Percentiles rank a stretch among this genome's conserved stretches.
phyloP scores from a whole-genome alignment of 2,329 filamentous ascomycete genomes.

The Fusarium tjaetaba region DNA sequence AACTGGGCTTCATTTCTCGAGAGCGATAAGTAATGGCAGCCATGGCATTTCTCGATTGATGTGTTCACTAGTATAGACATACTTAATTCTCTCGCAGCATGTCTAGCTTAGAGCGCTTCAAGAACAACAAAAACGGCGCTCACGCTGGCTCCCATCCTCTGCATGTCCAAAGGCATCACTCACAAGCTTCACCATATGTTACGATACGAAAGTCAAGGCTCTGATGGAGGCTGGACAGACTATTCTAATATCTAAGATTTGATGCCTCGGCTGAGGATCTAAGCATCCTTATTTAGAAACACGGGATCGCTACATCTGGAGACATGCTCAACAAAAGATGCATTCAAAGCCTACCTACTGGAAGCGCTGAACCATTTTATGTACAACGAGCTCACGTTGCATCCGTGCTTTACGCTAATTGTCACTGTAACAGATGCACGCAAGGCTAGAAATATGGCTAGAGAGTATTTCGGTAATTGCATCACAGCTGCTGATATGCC shows the following conservation, averaged over 20 bases:
- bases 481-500: background rate
- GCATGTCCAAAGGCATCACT: no score
- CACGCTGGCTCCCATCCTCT: no score
- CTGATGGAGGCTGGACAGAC: no score
- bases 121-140: no score
- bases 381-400: background rate
- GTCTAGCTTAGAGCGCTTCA: no score
- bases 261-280: background rate
- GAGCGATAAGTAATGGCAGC: no score
- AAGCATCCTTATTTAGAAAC: background rate
- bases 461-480: background rate
- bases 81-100: no score
- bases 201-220: no score
- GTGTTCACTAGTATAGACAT: no score
- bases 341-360: background rate
- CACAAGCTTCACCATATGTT: no score
- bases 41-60: no score
- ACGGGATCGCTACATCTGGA: background rate
- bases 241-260: background rate
- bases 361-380: background rate
- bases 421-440: background rate
- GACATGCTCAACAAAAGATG: background rate
- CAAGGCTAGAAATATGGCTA: background rate
- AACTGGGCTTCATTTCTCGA: background rate
- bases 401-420: background rate